Base-by-base conservation (phyloP, 139 green algal species). In the Astrephomene gubernaculifera region DNA sequence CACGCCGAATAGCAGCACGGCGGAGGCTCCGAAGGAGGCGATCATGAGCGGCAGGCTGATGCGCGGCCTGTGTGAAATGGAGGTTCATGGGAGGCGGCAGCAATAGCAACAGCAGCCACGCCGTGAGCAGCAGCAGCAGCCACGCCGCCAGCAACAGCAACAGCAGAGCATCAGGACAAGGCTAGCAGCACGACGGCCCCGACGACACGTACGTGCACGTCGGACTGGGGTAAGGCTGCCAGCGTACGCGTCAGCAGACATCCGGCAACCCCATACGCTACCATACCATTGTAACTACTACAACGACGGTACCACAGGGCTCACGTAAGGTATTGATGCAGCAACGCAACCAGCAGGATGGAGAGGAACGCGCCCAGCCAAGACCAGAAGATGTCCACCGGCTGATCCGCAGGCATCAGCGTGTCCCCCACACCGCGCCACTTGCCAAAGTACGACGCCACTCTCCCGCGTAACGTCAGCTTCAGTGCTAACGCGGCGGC, bases 1-100 rank as follows among this genome's bases (percentile, higher is more conserved):
- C 78, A 85, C 87, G 3, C 87, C 87, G 43, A 90, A 93, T 38
- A 93, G 31, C 45, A 93, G 87, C 85, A 93, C 90, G 29, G 90
- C 90, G 22, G 49, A 87, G 29, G 90, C 90, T 1, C 90, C 90
- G 79, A 93, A 93, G 1, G 81, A 88, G 0, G 82, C 85, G 14
- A 92, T 63, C 64, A 93, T 82, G 36, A 93, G 44, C 22, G 65
- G 73, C 53, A 88, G 65, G 64, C 71, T 65, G 4, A 90, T 29
- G 29, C 63, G 41, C 25, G 64, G 82, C 31, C 69, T 73, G 81
- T 0, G 38, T 8, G 25, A 67, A 22, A 67, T 8, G 25, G 21
- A 22, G 22, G 60, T 29, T 67, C 64, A 67, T 31, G 29, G 60
- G 22, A 31, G 60, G 21, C 21, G n/a, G 22, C 60, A 67, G 60